phyloP scores from a whole-genome alignment of 352 stramenopile genomes.

The Globisporangium megalacanthum region DNA sequence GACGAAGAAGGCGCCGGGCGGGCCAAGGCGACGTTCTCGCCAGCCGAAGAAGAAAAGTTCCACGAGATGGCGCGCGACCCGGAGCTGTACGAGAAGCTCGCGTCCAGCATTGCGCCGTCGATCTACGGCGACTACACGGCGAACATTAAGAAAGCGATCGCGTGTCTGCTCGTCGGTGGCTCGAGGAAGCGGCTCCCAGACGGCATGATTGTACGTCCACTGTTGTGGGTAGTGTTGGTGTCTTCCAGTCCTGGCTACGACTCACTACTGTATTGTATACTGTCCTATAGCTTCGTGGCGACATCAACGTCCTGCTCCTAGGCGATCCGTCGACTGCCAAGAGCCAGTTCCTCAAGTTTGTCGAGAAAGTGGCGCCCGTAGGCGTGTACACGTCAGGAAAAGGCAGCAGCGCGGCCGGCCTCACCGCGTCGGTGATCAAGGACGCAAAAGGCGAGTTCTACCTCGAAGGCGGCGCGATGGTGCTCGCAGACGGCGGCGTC shows the following conservation, averaged over 20 bases:
- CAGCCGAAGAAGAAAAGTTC: constrained; percentile 97
- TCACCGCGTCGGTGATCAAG: constrained; percentile 96
- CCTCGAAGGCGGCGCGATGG: constrained; percentile 96
- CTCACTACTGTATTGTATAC: neutral
- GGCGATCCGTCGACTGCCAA: constrained; percentile 98
- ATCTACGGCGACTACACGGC: constrained; percentile 96
- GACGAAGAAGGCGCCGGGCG: constrained; percentile 91
- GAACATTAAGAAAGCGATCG: constrained; percentile 97
- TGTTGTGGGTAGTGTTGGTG: no score
- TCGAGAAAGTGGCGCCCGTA: constrained; percentile 94
- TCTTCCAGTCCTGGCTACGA: neutral
- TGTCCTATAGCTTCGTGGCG: constrained; percentile 77
- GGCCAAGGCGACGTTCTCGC: constrained; percentile 91
- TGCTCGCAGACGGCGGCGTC: constrained; percentile 97
- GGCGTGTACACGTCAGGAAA: constrained; percentile 99
- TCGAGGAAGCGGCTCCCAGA: constrained; percentile 93
- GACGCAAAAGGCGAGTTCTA: constrained; percentile 97
- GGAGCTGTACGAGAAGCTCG: constrained; percentile 93
- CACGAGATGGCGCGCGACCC: constrained; percentile 85
- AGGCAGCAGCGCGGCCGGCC: constrained; percentile 94
- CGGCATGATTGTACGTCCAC: constrained; percentile 91
- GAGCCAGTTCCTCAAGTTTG: constrained; percentile 98
- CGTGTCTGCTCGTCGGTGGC: constrained; percentile 93
- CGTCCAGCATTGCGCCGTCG: constrained; percentile 87
- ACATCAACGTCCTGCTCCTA: constrained; percentile 98